A percentile compares a stretch with the other conserved stretches of the same genome.
These are phyloP conservation scores for Sphagnum magellanicum DNA, from an alignment of 228 moss, liverwort and hornwort genomes.

Conservation along the genomic window DNA sequence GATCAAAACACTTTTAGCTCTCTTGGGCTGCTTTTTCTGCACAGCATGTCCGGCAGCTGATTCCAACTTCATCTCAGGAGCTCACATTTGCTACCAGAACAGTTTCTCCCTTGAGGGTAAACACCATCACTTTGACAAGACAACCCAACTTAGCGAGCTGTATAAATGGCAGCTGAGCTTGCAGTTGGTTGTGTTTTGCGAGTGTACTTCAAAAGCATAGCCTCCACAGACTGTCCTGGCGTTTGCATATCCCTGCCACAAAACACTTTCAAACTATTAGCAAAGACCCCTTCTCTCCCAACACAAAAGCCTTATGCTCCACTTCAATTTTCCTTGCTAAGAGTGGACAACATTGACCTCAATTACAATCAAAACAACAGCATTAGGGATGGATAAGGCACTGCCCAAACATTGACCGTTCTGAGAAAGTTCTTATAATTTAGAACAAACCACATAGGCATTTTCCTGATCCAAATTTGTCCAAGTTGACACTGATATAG, in stretches of 20 bases:
- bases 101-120: no score
- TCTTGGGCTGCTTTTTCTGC: no score
- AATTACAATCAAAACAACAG: neutral
- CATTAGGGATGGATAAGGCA: neutral
- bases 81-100: no score
- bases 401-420: no score
- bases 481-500: no score
- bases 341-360: neutral
- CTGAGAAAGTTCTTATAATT: no score
- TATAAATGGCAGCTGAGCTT: constrained; percentile 55
- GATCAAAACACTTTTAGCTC: no score
- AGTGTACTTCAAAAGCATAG: constrained; percentile 81
- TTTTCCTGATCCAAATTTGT: no score
- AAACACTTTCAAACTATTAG: neutral
- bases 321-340: neutral
- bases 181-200: constrained; percentile 72
- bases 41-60: no score
- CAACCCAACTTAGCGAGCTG: constrained; percentile 28
- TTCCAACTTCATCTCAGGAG: no score
- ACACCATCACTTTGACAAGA: no score
- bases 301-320: neutral
- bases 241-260: constrained; percentile 74
- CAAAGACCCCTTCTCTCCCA: neutral
- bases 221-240: constrained; percentile 88
- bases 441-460: no score